These are phyloP conservation scores for Arabis alpina DNA, from an alignment of 345 rosid species.

Conservation along the genomic window DNA sequence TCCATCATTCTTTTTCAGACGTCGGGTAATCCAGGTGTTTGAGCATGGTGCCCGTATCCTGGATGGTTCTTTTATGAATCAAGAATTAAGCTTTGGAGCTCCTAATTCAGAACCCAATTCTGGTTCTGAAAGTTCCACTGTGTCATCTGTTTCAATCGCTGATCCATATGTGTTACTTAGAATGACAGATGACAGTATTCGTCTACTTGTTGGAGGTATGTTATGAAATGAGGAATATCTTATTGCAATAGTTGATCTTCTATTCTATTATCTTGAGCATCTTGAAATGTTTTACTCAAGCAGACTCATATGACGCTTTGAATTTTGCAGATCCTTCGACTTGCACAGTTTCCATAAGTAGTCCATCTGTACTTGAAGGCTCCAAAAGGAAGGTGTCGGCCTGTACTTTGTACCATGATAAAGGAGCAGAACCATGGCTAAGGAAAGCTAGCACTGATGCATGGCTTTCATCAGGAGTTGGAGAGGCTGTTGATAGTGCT, in stretches of 20 bases:
- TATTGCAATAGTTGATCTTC: conserved; percentile 25
- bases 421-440: conserved; percentile 95
- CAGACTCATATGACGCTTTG: conserved; percentile 36
- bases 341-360: conserved; percentile 74
- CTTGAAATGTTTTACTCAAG: conserved; percentile 29
- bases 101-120: conserved; percentile 70
- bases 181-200: conserved; percentile 90
- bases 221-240: conserved; percentile 18
- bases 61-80: conserved; percentile 97
- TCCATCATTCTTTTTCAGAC: conserved; percentile 52
- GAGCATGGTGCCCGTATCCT: conserved; percentile 94
- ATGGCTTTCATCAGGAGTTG: conserved; percentile 93
- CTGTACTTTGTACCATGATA: conserved; percentile 92
- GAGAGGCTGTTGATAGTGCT: conserved; percentile 81
- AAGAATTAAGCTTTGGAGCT: conserved; percentile 79
- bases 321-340: conserved; percentile 76
- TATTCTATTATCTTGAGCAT: conserved; percentile 16
- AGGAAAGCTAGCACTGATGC: conserved; percentile 96
- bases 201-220: conserved; percentile 93
- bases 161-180: conserved; percentile 89
- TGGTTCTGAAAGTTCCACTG: conserved; percentile 69
- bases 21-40: conserved; percentile 90
- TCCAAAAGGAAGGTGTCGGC: conserved; percentile 69
- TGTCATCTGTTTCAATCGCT: conserved; percentile 82
- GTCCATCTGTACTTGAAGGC: conserved; percentile 69